Percentiles rank a stretch among this genome's conserved stretches.
Conservation (phyloP, 352 stramenopile species). For the Albugo laibachii region DNA sequence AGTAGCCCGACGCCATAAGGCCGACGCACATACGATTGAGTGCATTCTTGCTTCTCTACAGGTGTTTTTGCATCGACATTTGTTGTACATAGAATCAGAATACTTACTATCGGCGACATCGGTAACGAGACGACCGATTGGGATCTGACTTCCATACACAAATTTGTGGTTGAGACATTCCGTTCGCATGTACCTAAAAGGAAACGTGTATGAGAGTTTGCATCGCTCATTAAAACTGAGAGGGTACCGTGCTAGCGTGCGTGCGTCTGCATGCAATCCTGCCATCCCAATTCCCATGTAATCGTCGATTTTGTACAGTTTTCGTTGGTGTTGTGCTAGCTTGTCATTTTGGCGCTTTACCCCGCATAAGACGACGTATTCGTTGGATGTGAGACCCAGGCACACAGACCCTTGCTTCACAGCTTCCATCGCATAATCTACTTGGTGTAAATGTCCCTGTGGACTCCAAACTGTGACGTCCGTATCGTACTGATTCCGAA, state of each 20-base stretch:
- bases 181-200: conserved; percentile 84
- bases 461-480: conserved; percentile 99
- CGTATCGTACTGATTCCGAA: conserved; percentile 99
- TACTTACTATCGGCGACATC: conserved; percentile 89
- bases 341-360: conserved; percentile 73
- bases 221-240: not conserved
- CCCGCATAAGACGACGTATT: conserved; percentile 84
- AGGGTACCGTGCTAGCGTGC: conserved; percentile 73
- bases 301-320: conserved; percentile 97
- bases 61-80: not conserved
- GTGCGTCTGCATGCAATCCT: conserved; percentile 93
- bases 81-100: not conserved
- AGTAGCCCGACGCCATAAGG: conserved; percentile 97
- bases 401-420: conserved; percentile 93
- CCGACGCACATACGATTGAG: conserved; percentile 96
- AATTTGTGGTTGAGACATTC: conserved; percentile 99
- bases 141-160: conserved; percentile 92
- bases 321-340: conserved; percentile 94
- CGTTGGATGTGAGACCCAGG: conserved; percentile 87
- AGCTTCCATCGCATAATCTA: conserved; percentile 92
- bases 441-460: conserved; percentile 96
- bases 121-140: conserved; percentile 85
- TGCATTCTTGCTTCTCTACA: conserved; percentile 92
- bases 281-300: conserved; percentile 97
- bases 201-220: conserved; percentile 1